These are phyloP conservation scores for Barnettozyma wickerhamii DNA, from an alignment of 805 yeast species.

Conservation along the genomic window DNA sequence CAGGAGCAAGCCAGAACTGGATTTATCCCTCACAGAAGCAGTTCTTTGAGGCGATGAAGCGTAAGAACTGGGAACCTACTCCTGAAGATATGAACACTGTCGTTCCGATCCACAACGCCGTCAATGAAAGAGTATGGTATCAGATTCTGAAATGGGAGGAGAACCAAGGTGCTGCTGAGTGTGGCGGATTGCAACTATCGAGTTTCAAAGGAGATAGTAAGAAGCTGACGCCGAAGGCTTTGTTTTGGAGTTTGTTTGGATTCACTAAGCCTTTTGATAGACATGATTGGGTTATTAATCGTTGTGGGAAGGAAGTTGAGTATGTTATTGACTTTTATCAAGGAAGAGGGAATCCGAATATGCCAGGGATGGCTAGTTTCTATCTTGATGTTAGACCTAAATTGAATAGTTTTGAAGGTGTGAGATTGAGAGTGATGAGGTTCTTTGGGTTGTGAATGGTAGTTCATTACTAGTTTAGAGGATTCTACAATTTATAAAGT, in stretches of 20 bases:
- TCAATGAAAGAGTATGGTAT: conserved; percentile 89
- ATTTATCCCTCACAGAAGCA: conserved; percentile 94
- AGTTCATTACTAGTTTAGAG: too few relatives aligned
- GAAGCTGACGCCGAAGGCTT: conserved; percentile 84
- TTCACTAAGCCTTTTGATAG: conserved; percentile 85
- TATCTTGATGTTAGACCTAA: conserved; percentile 92
- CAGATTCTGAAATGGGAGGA: conserved; percentile 83
- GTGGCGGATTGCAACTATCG: conserved; percentile 84
- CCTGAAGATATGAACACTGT: conserved; percentile 82
- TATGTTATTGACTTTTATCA: conserved; percentile 89
- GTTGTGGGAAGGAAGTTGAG: conserved; percentile 81
- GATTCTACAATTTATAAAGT: too few relatives aligned
- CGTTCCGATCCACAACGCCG: conserved; percentile 91
- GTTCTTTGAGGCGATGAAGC: conserved; percentile 88
- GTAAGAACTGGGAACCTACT: conserved; percentile 84
- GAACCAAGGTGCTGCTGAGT: conserved; percentile 48
- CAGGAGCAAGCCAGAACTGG: conserved; percentile 71
- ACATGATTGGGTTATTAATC: conserved; percentile 87
- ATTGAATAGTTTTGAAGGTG: conserved; percentile 75
- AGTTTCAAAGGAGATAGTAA: conserved; percentile 87
- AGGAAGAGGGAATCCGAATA: conserved; percentile 44
- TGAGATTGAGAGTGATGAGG: conserved; percentile 58
- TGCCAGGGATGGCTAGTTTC: conserved; percentile 53
- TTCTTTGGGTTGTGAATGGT: conserved; percentile 49
- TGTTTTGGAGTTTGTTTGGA: conserved; percentile 61